These are phyloP conservation scores for Macaranga tanarius DNA, from an alignment of 441 rosid species.

Conservation along the genomic window DNA sequence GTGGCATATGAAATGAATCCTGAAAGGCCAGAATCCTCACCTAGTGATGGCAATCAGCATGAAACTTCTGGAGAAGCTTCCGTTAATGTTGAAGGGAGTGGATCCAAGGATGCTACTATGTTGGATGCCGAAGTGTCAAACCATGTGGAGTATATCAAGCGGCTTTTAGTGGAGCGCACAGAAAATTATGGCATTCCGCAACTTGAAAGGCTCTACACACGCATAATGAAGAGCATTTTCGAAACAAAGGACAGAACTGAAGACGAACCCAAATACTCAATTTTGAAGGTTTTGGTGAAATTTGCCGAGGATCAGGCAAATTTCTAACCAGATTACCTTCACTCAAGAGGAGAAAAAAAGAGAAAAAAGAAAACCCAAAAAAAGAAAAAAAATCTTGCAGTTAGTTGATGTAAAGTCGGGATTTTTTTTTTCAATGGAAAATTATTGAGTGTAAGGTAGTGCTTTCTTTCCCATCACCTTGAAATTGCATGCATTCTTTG, in stretches of 20 bases:
- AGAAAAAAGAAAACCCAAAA: background rate
- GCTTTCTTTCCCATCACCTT: too few species aligned
- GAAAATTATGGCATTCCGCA: slow-evolving; percentile 69
- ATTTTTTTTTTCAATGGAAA: slow-evolving; percentile 45
- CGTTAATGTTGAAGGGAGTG: slow-evolving; percentile 28
- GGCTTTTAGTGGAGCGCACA: slow-evolving; percentile 50
- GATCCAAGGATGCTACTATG: slow-evolving; percentile 35
- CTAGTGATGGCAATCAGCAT: slow-evolving; percentile 27
- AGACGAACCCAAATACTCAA: slow-evolving; percentile 57
- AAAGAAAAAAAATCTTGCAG: slow-evolving; percentile 22
- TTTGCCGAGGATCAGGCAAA: slow-evolving; percentile 68
- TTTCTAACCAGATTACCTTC: slow-evolving; percentile 45
- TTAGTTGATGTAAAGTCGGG: slow-evolving; percentile 60
- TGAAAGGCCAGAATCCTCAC: slow-evolving; percentile 38
- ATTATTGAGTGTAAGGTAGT: slow-evolving; percentile 30
- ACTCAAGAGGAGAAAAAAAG: background rate
- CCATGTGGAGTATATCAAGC: slow-evolving; percentile 45
- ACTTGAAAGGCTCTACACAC: slow-evolving; percentile 82
- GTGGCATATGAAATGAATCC: slow-evolving; percentile 35
- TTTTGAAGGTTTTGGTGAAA: slow-evolving; percentile 81
- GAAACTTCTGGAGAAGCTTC: slow-evolving; percentile 44
- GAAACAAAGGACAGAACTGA: slow-evolving; percentile 44
- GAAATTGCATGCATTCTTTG: too few species aligned
- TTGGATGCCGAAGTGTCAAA: slow-evolving; percentile 47
- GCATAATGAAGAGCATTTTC: slow-evolving; percentile 72